A percentile compares a stretch with the other conserved stretches of the same genome.
These are phyloP conservation scores for Geotrichum cucujoidarum DNA, from an alignment of 1,139 yeast species.

Conservation along the genomic window DNA sequence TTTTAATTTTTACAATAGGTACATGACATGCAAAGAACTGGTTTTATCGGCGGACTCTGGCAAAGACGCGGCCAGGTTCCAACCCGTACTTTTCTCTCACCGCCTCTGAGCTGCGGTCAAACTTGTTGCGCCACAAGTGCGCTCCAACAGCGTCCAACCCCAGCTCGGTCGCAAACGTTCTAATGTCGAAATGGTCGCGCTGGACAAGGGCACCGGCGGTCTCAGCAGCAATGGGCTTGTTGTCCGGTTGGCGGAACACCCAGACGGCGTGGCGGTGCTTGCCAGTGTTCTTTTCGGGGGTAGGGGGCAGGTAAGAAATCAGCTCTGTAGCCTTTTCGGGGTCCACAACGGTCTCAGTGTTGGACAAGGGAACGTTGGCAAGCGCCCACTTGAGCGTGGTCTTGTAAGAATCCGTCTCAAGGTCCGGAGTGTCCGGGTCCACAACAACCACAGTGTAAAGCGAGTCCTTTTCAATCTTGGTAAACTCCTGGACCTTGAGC, in stretches of 20 bases:
- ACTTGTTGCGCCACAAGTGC: slow-evolving; percentile 81
- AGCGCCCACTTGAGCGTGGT: slow-evolving; percentile 80
- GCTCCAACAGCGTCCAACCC: slow-evolving; percentile 77
- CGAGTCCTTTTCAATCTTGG: slow-evolving; percentile 43
- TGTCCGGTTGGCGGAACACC: slow-evolving; percentile 69
- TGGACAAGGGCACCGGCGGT: slow-evolving; percentile 28
- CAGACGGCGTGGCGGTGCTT: slow-evolving; percentile 81
- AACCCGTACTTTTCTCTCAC: slow-evolving; percentile 71
- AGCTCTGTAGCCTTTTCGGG: slow-evolving; percentile 46
- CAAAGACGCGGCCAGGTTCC: slow-evolving; percentile 63
- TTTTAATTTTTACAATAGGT: too few species aligned
- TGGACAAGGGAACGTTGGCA: slow-evolving; percentile 58
- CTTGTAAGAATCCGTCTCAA: slow-evolving; percentile 58
- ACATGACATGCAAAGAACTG: background rate
- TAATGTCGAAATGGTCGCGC: slow-evolving; percentile 60
- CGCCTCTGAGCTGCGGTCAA: slow-evolving; percentile 67
- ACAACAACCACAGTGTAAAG: slow-evolving; percentile 74
- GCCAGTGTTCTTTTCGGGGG: slow-evolving; percentile 83
- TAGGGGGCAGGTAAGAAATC: slow-evolving; percentile 70
- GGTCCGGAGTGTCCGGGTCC: slow-evolving; percentile 89
- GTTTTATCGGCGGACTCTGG: slow-evolving; percentile 21
- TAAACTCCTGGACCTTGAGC: slow-evolving; percentile 70
- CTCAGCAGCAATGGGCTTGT: slow-evolving; percentile 19
- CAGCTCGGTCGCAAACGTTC: slow-evolving; percentile 55
- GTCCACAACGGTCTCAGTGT: slow-evolving; percentile 56